Conservation (phyloP, 768 basidiomycete species). For the Calocera cornea region DNA sequence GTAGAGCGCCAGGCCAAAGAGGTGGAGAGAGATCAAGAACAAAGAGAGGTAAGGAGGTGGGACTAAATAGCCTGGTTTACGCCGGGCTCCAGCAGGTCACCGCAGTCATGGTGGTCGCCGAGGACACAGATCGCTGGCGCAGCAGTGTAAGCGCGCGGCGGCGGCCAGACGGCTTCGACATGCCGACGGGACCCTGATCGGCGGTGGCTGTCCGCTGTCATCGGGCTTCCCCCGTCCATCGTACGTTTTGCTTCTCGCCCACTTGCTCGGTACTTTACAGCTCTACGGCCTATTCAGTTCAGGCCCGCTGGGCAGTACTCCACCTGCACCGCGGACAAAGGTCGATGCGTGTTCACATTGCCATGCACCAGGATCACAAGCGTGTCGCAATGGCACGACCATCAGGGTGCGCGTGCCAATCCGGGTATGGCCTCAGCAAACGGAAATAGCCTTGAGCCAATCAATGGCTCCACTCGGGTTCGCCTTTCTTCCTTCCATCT, state of each 20-base stretch:
- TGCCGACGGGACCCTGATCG: not conserved
- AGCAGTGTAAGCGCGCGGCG: not conserved
- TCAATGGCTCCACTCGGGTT: too few species aligned
- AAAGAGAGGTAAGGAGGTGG: not conserved
- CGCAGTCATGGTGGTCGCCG: conserved; percentile 2
- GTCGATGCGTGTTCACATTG: too few species aligned
- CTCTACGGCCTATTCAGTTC: not conserved
- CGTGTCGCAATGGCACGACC: too few species aligned
- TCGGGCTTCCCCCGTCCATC: not conserved
- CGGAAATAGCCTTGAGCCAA: too few species aligned
- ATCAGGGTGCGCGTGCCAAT: too few species aligned
- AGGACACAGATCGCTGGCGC: not conserved
- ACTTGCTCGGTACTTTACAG: not conserved
- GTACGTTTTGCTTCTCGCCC: not conserved
- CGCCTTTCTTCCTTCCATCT: too few species aligned
- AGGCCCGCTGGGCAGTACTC: too few species aligned
- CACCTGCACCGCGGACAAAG: too few species aligned
- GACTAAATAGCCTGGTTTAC: not conserved
- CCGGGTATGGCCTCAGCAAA: too few species aligned
- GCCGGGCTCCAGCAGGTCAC: not conserved
- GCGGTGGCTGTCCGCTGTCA: not conserved
- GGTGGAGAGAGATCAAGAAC: not conserved
- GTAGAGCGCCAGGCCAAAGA: not conserved
- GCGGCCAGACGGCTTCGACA: too few species aligned
- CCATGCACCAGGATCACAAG: too few species aligned